phyloP scores from a whole-genome alignment of 441 rosid genomes.

The Viola pubescens region DNA sequence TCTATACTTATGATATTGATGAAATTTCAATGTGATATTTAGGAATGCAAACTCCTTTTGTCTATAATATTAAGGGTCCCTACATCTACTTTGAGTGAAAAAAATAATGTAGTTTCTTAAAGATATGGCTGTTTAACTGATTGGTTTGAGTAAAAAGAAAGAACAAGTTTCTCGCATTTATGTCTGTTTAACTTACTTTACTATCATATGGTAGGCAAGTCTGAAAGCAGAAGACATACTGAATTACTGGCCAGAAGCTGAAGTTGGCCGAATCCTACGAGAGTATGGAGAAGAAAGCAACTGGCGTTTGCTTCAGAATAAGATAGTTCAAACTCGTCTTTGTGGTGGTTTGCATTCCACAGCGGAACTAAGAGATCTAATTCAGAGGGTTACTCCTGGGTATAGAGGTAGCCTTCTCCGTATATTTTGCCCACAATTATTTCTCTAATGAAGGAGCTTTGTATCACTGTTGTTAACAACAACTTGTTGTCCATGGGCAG shows the following conservation, averaged over 20 bases:
- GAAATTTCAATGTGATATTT: too few relatives aligned
- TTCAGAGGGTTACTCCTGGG: conserved; percentile 36
- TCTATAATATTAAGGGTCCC: neutral
- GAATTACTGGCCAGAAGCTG: conserved; percentile 78
- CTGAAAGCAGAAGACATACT: conserved; percentile 78
- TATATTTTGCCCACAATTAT: neutral
- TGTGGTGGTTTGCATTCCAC: conserved; percentile 80
- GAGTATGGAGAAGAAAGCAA: conserved; percentile 91
- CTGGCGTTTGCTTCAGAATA: conserved; percentile 62
- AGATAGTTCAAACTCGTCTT: conserved; percentile 60
- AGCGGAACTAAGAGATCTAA: conserved; percentile 63
- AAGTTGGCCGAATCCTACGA: conserved; percentile 63
- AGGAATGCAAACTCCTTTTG: neutral
- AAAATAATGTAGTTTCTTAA: conserved; percentile 12
- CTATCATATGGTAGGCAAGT: conserved; percentile 52
- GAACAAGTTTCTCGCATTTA: too few relatives aligned
- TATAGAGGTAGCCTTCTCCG: conserved; percentile 36
- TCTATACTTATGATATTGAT: neutral
- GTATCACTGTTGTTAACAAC: too few relatives aligned
- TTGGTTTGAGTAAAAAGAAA: conserved; percentile 1
- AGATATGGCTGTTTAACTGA: neutral
- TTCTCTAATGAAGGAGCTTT: too few relatives aligned
- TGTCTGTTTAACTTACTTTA: neutral
- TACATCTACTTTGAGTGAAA: neutral
- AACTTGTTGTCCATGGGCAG: neutral